A percentile compares a stretch with the other conserved stretches of the same genome.
Conservation (phyloP, 192 early-diverging fungal genomes). For the Glomus cerebriforme region DNA sequence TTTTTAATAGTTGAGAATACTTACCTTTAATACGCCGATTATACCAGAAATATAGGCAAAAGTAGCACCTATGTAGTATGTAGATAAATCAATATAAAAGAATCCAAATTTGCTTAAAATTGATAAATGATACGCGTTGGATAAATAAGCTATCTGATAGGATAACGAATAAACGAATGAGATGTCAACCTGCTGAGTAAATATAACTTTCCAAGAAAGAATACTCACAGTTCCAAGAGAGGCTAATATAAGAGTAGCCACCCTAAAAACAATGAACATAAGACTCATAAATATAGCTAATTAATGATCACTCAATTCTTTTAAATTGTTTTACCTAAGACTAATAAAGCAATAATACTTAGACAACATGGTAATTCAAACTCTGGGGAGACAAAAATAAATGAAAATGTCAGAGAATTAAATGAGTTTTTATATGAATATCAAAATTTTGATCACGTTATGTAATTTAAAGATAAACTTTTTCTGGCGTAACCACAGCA, state of each 20-base stretch:
- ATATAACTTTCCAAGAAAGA: neutral
- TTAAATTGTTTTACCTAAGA: conserved; percentile 22
- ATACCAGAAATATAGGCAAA: conserved; percentile 29
- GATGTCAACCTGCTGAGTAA: neutral
- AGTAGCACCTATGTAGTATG: conserved; percentile 22
- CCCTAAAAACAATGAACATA: neutral
- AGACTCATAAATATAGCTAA: neutral
- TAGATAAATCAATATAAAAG: conserved; percentile 28
- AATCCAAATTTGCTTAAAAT: neutral
- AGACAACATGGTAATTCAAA: conserved; percentile 22
- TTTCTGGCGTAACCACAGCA: too few relatives aligned
- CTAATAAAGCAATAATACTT: conserved; percentile 35
- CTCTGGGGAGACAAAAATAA: neutral
- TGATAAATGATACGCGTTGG: conserved; percentile 29
- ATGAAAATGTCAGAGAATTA: too few relatives aligned
- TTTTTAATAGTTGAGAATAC: neutral
- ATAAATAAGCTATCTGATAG: conserved; percentile 5
- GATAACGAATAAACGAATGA: neutral
- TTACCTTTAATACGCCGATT: conserved; percentile 31
- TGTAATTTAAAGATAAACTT: too few relatives aligned
- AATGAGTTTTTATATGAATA: too few relatives aligned
- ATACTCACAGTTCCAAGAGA: conserved; percentile 29
- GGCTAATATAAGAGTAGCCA: conserved; percentile 33
- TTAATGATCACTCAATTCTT: neutral
- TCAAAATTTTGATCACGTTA: too few relatives aligned